Evolutionary conservation across 169 alveolate species (phyloP).

Genomic region (Cryptosporidium sp.): DNA sequence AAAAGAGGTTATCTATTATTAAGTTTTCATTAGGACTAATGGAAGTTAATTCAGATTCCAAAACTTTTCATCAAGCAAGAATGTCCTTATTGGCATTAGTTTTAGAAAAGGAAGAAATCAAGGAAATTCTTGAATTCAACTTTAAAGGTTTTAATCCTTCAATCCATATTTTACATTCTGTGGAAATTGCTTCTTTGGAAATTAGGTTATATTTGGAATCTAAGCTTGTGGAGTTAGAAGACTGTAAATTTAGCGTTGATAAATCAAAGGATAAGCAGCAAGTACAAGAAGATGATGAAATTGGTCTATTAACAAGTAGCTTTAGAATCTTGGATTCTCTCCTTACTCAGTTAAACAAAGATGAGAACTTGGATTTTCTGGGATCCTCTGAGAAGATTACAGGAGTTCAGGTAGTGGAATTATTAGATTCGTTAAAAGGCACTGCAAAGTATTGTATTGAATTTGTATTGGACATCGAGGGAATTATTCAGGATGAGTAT

Average conservation of each 20-base stretch:
- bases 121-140: slow-evolving; percentile 7
- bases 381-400: slow-evolving; percentile 15
- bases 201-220: slow-evolving; percentile 23
- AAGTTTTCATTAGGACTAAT: slow-evolving; percentile 25
- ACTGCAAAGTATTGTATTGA: slow-evolving; percentile 19
- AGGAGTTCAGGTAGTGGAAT: slow-evolving; percentile 22
- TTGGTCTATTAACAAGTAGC: slow-evolving; percentile 19
- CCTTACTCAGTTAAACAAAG: slow-evolving; percentile 26
- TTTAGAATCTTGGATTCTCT: slow-evolving; percentile 28
- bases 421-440: slow-evolving; percentile 16
- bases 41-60: slow-evolving; percentile 25
- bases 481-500: background rate
- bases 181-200: slow-evolving; percentile 36
- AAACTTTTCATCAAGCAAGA: slow-evolving; percentile 39
- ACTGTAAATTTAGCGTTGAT: background rate
- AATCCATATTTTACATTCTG: background rate
- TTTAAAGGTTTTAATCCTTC: slow-evolving; percentile 1
- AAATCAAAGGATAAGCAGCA: background rate
- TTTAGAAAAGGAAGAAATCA: background rate
- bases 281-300: background rate
- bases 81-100: slow-evolving; percentile 12
- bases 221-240: slow-evolving; percentile 16
- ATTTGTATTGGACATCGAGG: slow-evolving; percentile 35
- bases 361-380: slow-evolving; percentile 35
- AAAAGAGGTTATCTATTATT: background rate